phyloP scores from a whole-genome alignment of 805 yeast species.

The Saturnispora besseyi region DNA sequence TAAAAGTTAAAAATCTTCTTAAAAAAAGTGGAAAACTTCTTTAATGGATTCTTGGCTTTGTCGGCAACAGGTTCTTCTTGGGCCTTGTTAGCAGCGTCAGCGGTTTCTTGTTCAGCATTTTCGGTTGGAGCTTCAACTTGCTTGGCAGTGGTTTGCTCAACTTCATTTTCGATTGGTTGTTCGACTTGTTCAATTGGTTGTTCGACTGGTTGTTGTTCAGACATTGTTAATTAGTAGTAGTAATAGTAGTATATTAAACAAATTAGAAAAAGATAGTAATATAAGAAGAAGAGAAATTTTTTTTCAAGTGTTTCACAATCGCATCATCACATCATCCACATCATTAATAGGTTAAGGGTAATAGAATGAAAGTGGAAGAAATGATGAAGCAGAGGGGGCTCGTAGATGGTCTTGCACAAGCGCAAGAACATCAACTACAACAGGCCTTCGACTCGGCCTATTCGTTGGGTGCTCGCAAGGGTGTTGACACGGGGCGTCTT shows the following conservation, averaged over 20 bases:
- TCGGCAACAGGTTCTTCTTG: conserved; percentile 2
- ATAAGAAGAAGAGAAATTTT: not conserved
- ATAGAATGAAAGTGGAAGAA: conserved; percentile 6
- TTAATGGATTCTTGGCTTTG: conserved; percentile 9
- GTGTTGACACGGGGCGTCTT: not conserved
- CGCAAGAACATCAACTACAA: not conserved
- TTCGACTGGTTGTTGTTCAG: not conserved
- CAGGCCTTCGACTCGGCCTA: not conserved
- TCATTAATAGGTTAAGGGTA: not conserved
- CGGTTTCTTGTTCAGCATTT: conserved; percentile 2
- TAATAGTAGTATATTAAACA: not conserved
- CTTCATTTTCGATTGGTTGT: conserved; percentile 7
- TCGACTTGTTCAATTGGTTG: conserved; percentile 12
- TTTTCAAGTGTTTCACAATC: not conserved
- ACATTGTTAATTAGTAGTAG: not conserved
- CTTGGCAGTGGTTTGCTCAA: conserved; percentile 3
- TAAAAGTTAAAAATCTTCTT: conserved; percentile 19
- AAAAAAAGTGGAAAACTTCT: conserved; percentile 24
- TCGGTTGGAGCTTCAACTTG: conserved; percentile 7
- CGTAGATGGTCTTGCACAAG: conserved; percentile 1
- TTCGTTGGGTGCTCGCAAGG: not conserved
- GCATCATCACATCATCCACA: no score
- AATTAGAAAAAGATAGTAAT: not conserved
- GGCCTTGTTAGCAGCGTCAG: conserved; percentile 2
- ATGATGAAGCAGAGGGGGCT: conserved; percentile 7